Evolutionary conservation across 2,329 filamentous ascomycete species (phyloP).

Genomic region (Phyllosticta ampelicida): DNA sequence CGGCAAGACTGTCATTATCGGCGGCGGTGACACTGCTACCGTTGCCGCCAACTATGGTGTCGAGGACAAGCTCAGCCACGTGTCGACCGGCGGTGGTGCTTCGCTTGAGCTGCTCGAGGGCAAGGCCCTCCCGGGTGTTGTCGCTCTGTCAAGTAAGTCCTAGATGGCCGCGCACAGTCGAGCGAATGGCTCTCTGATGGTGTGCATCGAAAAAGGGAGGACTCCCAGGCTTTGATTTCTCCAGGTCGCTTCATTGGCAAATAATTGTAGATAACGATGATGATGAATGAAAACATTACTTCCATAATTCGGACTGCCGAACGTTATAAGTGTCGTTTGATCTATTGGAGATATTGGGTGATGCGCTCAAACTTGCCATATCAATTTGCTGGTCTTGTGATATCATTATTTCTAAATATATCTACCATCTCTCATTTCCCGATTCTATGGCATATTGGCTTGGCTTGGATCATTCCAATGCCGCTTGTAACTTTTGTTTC

Average conservation of each 20-base stretch:
- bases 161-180: background rate
- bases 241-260: background rate
- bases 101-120: conserved; percentile 94
- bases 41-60: conserved; percentile 95
- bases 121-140: conserved; percentile 91
- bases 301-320: background rate
- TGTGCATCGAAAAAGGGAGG: conserved; percentile 8
- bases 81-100: conserved; percentile 92
- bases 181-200: conserved; percentile 9
- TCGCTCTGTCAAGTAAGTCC: conserved; percentile 71
- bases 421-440: too few relatives aligned
- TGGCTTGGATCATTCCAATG: too few relatives aligned
- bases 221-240: conserved; percentile 3
- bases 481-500: too few relatives aligned
- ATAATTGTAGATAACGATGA: background rate
- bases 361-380: too few relatives aligned
- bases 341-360: too few relatives aligned
- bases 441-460: too few relatives aligned
- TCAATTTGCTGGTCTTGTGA: too few relatives aligned
- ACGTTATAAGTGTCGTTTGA: too few relatives aligned
- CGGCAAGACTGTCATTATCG: conserved; percentile 96
- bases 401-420: too few relatives aligned
- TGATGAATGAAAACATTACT: background rate
- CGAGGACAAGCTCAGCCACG: conserved; percentile 95
- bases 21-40: conserved; percentile 94